phyloP scores from a whole-genome alignment of 345 rosid genomes.

The Eucalyptus tenuipes region DNA sequence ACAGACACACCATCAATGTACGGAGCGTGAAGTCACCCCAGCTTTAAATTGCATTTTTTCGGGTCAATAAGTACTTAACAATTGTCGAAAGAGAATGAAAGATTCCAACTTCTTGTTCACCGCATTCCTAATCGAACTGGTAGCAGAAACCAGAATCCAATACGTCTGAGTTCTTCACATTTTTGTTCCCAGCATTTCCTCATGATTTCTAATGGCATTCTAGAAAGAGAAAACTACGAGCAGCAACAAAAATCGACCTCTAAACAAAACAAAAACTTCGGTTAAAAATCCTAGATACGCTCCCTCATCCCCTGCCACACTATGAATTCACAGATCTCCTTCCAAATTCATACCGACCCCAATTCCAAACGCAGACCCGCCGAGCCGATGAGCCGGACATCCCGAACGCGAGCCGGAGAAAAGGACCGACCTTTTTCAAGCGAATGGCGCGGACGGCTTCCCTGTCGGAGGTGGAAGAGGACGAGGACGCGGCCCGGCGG shows the following conservation, averaged over 20 bases:
- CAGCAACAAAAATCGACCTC: neutral
- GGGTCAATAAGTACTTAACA: neutral
- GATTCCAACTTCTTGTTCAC: neutral
- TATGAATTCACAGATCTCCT: neutral
- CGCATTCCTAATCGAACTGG: neutral
- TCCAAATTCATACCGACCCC: neutral
- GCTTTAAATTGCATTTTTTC: neutral
- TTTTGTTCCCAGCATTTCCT: neutral
- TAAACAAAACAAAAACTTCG: neutral
- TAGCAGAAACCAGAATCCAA: neutral
- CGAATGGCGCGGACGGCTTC: slow-evolving; percentile 89
- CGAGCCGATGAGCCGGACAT: neutral
- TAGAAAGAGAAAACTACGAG: neutral
- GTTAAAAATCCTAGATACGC: neutral
- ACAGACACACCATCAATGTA: neutral
- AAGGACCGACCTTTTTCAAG: slow-evolving; percentile 45
- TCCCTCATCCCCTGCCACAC: neutral
- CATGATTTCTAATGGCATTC: neutral
- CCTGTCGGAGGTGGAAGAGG: slow-evolving; percentile 71
- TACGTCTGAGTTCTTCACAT: neutral
- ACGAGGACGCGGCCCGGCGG: slow-evolving; percentile 30
- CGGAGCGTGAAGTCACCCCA: neutral
- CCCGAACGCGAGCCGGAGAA: neutral
- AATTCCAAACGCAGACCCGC: neutral
- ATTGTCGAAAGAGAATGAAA: neutral